These are phyloP conservation scores for Chlamydomonas incerta DNA, from an alignment of 139 green algal genomes.

Conservation along the genomic window DNA sequence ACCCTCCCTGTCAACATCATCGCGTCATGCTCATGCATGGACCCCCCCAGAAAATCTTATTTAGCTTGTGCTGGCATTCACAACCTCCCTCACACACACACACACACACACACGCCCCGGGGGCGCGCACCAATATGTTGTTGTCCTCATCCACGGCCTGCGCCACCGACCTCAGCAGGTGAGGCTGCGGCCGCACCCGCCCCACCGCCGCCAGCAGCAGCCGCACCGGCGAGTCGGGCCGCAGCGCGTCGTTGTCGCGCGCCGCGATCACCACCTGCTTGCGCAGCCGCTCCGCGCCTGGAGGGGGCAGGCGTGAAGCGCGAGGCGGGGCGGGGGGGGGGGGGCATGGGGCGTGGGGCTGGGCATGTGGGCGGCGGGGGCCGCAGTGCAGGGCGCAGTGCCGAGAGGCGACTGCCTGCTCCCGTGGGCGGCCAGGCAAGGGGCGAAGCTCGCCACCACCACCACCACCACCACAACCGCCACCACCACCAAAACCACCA, in stretches of 20 bases:
- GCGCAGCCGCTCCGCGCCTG: constrained; percentile 51
- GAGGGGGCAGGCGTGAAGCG: neutral
- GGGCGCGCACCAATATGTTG: constrained; percentile 14
- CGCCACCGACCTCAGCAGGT: constrained; percentile 17
- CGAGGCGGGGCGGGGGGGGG: neutral
- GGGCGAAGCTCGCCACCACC: no score
- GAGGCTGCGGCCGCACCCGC: constrained; percentile 19
- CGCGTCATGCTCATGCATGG: no score
- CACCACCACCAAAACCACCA: no score
- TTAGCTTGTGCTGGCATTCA: no score
- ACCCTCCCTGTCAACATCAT: no score
- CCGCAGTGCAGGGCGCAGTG: no score
- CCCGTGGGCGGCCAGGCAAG: no score
- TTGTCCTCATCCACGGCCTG: constrained; percentile 51
- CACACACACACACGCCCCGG: neutral
- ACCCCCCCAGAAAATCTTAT: no score
- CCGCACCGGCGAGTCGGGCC: constrained; percentile 14
- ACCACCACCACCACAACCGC: no score
- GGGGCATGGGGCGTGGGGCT: neutral
- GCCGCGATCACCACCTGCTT: constrained; percentile 51
- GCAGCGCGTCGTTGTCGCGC: constrained; percentile 41
- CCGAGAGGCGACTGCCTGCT: no score
- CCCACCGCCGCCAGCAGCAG: constrained; percentile 50
- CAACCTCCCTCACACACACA: neutral
- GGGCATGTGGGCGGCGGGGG: no score